A percentile compares a stretch with the other conserved stretches of the same genome.
Conservation (phyloP, 2,329 filamentous ascomycete genomes). For the Dactylellina cionopaga region DNA sequence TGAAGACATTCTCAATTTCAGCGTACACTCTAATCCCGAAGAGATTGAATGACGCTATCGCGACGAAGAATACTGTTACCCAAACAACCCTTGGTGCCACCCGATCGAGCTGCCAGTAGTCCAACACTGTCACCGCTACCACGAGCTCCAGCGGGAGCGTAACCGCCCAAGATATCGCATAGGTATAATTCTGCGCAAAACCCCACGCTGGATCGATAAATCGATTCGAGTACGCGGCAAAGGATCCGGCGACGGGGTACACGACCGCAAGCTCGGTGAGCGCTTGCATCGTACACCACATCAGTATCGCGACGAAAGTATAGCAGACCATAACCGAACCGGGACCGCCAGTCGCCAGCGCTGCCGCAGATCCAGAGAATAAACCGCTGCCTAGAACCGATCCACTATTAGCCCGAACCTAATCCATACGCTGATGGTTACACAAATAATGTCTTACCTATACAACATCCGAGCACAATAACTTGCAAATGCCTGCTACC, state of each 20-base stretch:
- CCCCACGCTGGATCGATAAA: constrained; percentile 71
- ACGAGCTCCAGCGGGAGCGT: constrained; percentile 68
- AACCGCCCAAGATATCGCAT: constrained; percentile 66
- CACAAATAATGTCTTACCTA: constrained; percentile 26
- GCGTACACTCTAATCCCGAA: constrained; percentile 69
- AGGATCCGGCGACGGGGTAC: constrained; percentile 71
- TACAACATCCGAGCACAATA: constrained; percentile 43
- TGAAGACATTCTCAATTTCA: constrained; percentile 70
- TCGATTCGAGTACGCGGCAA: constrained; percentile 70
- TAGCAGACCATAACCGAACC: constrained; percentile 61
- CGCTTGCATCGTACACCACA: constrained; percentile 70
- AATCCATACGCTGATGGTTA: neutral
- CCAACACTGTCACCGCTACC: constrained; percentile 67
- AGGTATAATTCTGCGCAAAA: constrained; percentile 68
- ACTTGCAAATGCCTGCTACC: constrained; percentile 46
- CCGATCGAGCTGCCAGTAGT: constrained; percentile 65
- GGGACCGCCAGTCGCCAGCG: constrained; percentile 64
- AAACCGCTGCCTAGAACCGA: constrained; percentile 66
- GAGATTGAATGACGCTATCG: constrained; percentile 66
- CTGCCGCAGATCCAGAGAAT: constrained; percentile 70
- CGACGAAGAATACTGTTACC: constrained; percentile 68
- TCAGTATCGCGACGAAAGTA: constrained; percentile 68
- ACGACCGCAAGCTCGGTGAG: constrained; percentile 71
- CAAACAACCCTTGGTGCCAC: constrained; percentile 64
- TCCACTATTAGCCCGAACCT: neutral